Evolutionary conservation across 2,329 filamentous ascomycete genomes (phyloP).

Genomic region (Alternaria triticimaculans): DNA sequence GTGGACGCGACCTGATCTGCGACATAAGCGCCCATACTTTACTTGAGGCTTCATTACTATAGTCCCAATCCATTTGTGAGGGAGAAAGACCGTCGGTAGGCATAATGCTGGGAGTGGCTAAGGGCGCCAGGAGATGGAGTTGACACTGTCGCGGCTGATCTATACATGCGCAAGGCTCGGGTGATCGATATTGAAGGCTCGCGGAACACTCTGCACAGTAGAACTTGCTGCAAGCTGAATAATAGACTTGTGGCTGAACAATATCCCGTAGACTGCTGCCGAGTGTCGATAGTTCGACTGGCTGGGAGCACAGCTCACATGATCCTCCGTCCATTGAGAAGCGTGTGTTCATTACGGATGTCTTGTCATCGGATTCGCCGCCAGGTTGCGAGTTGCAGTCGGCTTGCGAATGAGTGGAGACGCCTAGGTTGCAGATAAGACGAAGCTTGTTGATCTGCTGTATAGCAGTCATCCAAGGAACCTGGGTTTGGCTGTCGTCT

Average conservation of each 20-base stretch:
- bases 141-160: background rate
- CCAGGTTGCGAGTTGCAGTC: background rate
- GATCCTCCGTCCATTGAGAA: background rate
- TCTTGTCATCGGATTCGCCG: background rate
- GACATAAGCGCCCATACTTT: background rate
- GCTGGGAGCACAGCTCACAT: background rate
- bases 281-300: background rate
- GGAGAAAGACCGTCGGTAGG: background rate
- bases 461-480: conserved; percentile 33
- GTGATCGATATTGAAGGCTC: background rate
- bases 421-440: conserved; percentile 57
- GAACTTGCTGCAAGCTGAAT: conserved; percentile 1
- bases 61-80: background rate
- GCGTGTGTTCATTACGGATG: conserved; percentile 1
- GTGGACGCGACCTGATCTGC: background rate
- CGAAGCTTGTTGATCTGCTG: conserved; percentile 56
- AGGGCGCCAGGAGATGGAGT: background rate
- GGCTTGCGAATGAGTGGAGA: background rate
- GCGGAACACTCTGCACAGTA: background rate
- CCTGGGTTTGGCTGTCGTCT: background rate
- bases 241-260: background rate
- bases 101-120: background rate
- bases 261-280: background rate
- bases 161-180: background rate
- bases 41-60: background rate